Conservation (phyloP, 176 grass and related monocot species). For the Oryza officinalis region DNA sequence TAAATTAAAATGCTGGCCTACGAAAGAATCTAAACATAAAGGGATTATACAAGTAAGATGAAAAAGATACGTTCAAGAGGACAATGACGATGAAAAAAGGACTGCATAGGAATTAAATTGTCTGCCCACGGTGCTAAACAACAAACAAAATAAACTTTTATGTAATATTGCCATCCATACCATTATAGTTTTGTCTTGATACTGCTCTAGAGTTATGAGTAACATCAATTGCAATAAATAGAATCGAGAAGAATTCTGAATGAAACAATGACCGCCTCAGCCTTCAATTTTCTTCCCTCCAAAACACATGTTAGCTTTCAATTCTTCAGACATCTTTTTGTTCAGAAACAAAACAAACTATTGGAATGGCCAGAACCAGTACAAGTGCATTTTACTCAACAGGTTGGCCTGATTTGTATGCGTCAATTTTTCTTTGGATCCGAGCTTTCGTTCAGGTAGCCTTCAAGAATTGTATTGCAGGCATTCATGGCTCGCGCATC, state of each 20-base stretch:
- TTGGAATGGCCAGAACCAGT: neutral
- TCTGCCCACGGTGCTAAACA: neutral
- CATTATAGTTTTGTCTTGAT: neutral
- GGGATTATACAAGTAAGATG: too few species aligned
- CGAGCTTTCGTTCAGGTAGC: constrained; percentile 47
- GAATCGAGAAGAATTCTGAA: constrained; percentile 2
- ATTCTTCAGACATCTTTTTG: neutral
- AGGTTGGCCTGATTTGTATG: neutral
- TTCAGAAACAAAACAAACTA: neutral
- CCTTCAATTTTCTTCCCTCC: neutral
- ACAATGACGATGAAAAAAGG: neutral
- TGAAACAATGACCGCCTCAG: constrained; percentile 16
- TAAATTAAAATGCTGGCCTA: too few species aligned
- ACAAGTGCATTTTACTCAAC: neutral
- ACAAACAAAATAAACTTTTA: neutral
- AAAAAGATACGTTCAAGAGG: too few species aligned
- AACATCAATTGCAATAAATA: neutral
- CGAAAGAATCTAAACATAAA: too few species aligned
- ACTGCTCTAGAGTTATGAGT: neutral
- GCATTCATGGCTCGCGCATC: constrained; percentile 79
- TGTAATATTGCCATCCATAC: neutral
- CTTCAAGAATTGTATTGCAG: constrained; percentile 76
- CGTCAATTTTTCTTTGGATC: constrained; percentile 49
- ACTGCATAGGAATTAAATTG: neutral
- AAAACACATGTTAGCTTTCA: constrained; percentile 9